A percentile compares a stretch with the other conserved stretches of the same genome.
Evolutionary conservation across 768 basidiomycete species (phyloP).

Genomic region (Suillus brevipes): DNA sequence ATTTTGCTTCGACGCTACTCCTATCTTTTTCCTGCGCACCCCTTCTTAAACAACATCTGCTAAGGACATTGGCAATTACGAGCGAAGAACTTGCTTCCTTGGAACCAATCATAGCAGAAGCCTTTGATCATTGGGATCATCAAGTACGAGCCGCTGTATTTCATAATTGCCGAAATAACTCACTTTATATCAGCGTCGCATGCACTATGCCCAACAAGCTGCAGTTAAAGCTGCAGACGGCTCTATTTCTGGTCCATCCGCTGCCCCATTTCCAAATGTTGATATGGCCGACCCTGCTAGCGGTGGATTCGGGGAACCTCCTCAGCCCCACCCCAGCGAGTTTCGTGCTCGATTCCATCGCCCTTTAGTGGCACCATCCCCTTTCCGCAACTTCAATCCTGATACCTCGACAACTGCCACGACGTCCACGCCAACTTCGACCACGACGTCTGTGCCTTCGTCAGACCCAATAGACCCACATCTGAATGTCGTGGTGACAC

Average conservation of each 20-base stretch:
- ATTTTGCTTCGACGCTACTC: constrained; percentile 76
- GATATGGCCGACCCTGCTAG: constrained; percentile 33
- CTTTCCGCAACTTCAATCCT: constrained; percentile 45
- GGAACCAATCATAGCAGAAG: constrained; percentile 78
- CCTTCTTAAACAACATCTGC: constrained; percentile 70
- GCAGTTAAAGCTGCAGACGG: constrained; percentile 32
- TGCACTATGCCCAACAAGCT: constrained; percentile 46
- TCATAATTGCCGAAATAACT: constrained; percentile 8
- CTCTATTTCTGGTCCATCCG: constrained; percentile 29
- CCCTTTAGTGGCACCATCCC: constrained; percentile 57
- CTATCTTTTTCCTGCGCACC: constrained; percentile 76
- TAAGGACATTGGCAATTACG: constrained; percentile 72
- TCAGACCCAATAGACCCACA: constrained; percentile 36
- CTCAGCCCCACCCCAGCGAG: constrained; percentile 43
- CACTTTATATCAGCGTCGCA: constrained; percentile 37
- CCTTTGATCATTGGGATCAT: constrained; percentile 86
- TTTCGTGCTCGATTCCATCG: constrained; percentile 69
- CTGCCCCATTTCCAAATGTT: constrained; percentile 30
- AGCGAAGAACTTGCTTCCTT: constrained; percentile 77
- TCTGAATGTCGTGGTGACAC: constrained; percentile 25
- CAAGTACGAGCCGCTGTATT: constrained; percentile 49
- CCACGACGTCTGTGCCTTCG: constrained; percentile 33
- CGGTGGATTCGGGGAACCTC: constrained; percentile 30
- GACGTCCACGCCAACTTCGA: constrained; percentile 35
- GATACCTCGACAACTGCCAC: constrained; percentile 31